Base-by-base conservation (phyloP, 2,329 filamentous ascomycete species). In the Ceratocystis harringtonii region DNA sequence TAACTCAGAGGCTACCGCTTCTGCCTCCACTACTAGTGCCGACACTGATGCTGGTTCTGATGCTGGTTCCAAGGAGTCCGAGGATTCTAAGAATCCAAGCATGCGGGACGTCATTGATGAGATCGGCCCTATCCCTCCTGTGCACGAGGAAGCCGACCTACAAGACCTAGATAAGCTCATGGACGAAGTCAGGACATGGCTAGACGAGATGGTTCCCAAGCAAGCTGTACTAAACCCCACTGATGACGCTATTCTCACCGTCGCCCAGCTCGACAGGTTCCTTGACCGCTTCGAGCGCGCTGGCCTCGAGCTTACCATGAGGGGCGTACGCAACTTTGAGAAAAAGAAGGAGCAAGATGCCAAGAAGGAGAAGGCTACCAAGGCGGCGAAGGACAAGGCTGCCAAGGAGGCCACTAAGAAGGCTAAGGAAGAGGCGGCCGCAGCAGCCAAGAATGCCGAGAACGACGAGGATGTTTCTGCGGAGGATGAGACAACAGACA, bases 121-220 rank as follows among this genome's bases (percentile, higher is more conserved):
- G 64, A 74, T 75, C 63, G 81, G 82, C 0, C 81, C 84, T 19
- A 76, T 82, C 28, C 82, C 86, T 52, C 83, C 87, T 19, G 77
- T 88, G 45, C 95, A 95, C 76, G 86, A 81, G 0, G 76, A 84
- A 7, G 83, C 87, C 36, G 92, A 97, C 71, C 78, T 96, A 41
- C 78, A 81, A 52, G 77, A 80, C 61, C 78, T 94, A 28, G 81
- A 85, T 63, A 79, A 82, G 10, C 76, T 84, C 19, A 83, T 86
- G 71, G 81, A 84, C 32, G 80, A 82, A 15, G 83, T 86, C 19
- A 77, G 80, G 17, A 78, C 81, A 22, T 99, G 92, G 92, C 79
- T 99, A 22, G 81, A 85, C 41, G 82, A 87, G 69, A 87, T 88
- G 72, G 76, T 89, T 61, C 78, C 80, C 1, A 81, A 82, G 70